A percentile compares a stretch with the other conserved stretches of the same genome.
Evolutionary conservation across 2,329 filamentous ascomycete genomes (phyloP).

Genomic region (Ascomycota sp.): DNA sequence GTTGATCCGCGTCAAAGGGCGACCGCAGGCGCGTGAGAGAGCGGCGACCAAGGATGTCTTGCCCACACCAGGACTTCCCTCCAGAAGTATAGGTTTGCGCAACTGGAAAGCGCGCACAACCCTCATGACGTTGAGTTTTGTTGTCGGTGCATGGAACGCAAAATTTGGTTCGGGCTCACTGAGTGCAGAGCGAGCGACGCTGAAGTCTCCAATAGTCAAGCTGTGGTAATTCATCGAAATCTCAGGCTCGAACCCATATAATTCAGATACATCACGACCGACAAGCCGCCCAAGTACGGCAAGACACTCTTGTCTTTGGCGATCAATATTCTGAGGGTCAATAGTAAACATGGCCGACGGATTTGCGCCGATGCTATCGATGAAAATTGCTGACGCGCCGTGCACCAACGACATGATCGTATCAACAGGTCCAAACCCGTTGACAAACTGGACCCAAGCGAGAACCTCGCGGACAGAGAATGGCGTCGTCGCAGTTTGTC

Average conservation of each 20-base stretch:
- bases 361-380: conserved; percentile 88
- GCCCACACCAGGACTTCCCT: conserved; percentile 93
- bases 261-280: conserved; percentile 33
- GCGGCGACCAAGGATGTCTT: conserved; percentile 89
- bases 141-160: conserved; percentile 76
- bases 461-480: conserved; percentile 87
- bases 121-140: conserved; percentile 73
- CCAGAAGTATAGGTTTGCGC: conserved; percentile 75
- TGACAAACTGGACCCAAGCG: conserved; percentile 86
- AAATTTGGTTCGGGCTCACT: conserved; percentile 14
- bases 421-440: conserved; percentile 34
- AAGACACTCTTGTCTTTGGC: conserved; percentile 56
- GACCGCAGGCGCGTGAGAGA: conserved; percentile 59
- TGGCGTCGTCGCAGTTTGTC: conserved; percentile 49
- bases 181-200: conserved; percentile 31
- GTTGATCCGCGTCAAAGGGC: conserved; percentile 80
- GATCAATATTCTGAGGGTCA: conserved; percentile 44
- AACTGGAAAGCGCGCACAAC: conserved; percentile 78
- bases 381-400: conserved; percentile 85
- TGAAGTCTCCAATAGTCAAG: conserved; percentile 57
- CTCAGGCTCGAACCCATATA: conserved; percentile 44
- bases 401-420: conserved; percentile 39
- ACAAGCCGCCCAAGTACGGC: conserved; percentile 50
- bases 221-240: conserved; percentile 29
- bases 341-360: conserved; percentile 70